Base-by-base conservation (phyloP, 306 rosid genomes). In the Citrullus amarus region DNA sequence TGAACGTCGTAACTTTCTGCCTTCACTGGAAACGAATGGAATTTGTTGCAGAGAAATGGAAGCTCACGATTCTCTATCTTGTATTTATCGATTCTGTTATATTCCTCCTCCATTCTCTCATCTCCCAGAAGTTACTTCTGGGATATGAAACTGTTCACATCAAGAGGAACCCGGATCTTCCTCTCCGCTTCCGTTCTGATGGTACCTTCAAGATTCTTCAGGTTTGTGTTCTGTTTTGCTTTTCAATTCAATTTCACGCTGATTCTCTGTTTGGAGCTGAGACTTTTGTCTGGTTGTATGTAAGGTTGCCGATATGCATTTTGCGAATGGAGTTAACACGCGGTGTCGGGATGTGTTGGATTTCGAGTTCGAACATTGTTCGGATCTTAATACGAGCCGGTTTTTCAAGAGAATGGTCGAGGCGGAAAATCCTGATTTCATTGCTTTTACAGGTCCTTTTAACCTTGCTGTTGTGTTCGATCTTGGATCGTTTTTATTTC, bases 291-390 rank as follows among this genome's bases (percentile, higher is more conserved):
- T 50, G 67, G 36, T 62, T 36, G 39, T 48, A 12, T 48, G 79
- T 74, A 81, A 71, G 97, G 97, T 93, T 20, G 97, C 98, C n/a
- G 98, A 95, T 84, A 87, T 95, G 96, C 98, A 95, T 84, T 91
- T 58, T 32, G 98, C 90, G 28, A 87, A 36, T 54, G 98, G 98
- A 78, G 79, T 50, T 12, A 18, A 83, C 18, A 85, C 87, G 6
- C 84, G 92, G 20, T 94, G 98, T 83, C 89, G 91, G 20, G 98
- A 94, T 70, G 92, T 90, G 78, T 62, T 86, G 80, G 84, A 85
- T 44, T 88, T 94, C 7, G 90, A 92, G 79, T 89, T 93, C 79
- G 51, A 73, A 15, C 68, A 82, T 38, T 94, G 98, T 73, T 89
- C 97, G 50, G 97, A 94, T 89, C 97, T 88, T 48, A 94, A 94